Conservation (phyloP, 805 yeast genomes). For the Sugiyamaella lignohabitans region DNA sequence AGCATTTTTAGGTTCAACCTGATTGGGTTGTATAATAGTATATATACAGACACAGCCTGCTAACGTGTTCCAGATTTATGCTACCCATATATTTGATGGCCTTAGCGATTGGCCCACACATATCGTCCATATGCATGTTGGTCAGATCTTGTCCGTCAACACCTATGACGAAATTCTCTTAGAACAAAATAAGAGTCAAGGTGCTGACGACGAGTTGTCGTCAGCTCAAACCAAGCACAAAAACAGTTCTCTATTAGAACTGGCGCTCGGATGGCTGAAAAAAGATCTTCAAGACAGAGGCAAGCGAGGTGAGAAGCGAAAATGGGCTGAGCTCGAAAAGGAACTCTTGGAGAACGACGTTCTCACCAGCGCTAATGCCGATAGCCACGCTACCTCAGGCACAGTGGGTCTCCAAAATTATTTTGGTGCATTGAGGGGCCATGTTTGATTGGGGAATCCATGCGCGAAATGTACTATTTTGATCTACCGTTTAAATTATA, state of each 20-base stretch:
- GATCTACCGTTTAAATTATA: no score
- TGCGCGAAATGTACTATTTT: no score
- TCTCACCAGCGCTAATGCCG: conserved; percentile 19
- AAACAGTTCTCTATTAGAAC: conserved; percentile 30
- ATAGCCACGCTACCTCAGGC: background rate
- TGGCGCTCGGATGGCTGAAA: conserved; percentile 32
- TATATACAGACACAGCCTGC: no score
- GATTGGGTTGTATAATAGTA: no score
- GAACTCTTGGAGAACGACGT: conserved; percentile 18
- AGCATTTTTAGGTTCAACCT: conserved; percentile 3
- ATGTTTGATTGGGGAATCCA: no score
- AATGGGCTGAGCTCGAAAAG: conserved; percentile 49
- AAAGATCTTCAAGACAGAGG: conserved; percentile 47
- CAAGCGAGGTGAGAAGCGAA: conserved; percentile 45
- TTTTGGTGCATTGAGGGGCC: conserved; percentile 27
- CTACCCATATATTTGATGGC: conserved; percentile 97
- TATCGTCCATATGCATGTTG: conserved; percentile 69
- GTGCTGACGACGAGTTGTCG: background rate
- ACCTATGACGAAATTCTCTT: conserved; percentile 11
- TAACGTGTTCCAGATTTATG: conserved; percentile 45
- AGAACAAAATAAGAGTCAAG: background rate
- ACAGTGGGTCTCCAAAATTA: conserved; percentile 26
- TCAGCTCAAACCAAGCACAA: background rate
- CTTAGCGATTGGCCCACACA: conserved; percentile 85
- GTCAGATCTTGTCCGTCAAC: conserved; percentile 38